These are phyloP conservation scores for Solanum lycopersicoides DNA, from an alignment of 257 asterid species.

Conservation along the genomic window DNA sequence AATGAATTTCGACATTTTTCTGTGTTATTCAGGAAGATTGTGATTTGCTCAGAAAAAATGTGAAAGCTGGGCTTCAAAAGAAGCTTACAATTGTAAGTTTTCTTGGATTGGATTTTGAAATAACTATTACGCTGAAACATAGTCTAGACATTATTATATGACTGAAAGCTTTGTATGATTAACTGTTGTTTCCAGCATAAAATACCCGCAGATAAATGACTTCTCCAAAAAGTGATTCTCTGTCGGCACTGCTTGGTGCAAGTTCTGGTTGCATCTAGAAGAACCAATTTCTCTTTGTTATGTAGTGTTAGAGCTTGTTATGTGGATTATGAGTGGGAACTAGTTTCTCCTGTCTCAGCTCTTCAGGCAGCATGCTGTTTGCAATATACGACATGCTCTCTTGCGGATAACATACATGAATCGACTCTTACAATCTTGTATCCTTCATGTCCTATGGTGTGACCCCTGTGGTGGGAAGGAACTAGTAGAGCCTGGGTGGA, in stretches of 20 bases:
- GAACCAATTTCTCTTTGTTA: not conserved
- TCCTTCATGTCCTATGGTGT: not conserved
- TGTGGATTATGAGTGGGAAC: not conserved
- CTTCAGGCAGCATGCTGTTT: not conserved
- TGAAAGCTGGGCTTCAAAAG: constrained; percentile 43
- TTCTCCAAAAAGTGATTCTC: not conserved
- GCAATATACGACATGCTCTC: not conserved
- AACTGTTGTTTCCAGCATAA: not conserved
- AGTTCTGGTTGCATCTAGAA: not conserved
- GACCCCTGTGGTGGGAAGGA: not conserved
- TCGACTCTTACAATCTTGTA: not conserved
- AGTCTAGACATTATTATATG: not conserved
- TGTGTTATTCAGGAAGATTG: constrained; percentile 55
- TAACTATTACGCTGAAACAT: not conserved
- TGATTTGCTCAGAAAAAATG: constrained; percentile 32
- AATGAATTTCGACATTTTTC: not conserved
- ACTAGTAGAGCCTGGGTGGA: not conserved
- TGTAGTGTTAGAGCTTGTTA: not conserved
- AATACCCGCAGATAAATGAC: not conserved
- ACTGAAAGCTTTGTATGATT: not conserved
- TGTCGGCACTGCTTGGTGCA: not conserved
- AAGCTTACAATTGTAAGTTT: constrained; percentile 69
- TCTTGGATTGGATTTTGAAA: not conserved
- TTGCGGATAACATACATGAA: not conserved
- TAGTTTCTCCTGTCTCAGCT: not conserved